Conservation (phyloP, 2,329 filamentous ascomycete species). For the Teratosphaeria pseudoeucalypti region DNA sequence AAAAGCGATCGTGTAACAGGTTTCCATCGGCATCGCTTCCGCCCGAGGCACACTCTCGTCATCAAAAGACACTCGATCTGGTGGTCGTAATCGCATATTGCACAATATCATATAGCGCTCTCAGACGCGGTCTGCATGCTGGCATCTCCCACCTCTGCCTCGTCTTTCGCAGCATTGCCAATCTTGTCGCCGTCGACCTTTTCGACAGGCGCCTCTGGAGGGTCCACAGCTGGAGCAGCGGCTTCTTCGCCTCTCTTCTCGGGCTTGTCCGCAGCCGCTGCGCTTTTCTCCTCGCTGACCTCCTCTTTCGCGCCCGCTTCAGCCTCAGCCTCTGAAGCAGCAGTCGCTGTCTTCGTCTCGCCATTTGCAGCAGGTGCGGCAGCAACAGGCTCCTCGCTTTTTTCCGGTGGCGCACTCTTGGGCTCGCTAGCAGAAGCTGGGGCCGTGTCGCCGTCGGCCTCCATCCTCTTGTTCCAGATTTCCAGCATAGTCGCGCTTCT, state of each 20-base stretch:
- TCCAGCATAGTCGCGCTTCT: slow-evolving; percentile 71
- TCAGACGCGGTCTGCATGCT: slow-evolving; percentile 11
- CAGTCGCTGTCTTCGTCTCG: slow-evolving; percentile 13
- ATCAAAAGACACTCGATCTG: background rate
- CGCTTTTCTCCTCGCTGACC: slow-evolving; percentile 12
- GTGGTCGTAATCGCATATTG: background rate
- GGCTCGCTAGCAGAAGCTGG: slow-evolving; percentile 24
- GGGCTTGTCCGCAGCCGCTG: slow-evolving; percentile 10
- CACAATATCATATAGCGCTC: background rate
- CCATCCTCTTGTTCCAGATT: slow-evolving; percentile 76
- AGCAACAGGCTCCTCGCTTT: slow-evolving; percentile 22
- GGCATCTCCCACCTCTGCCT: slow-evolving; percentile 10
- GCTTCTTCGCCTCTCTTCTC: slow-evolving; percentile 13
- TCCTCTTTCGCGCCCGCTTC: slow-evolving; percentile 8
- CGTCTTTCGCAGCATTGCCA: slow-evolving; percentile 4
- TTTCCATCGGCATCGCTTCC: background rate
- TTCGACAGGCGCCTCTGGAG: slow-evolving; percentile 4
- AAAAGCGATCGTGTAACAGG: background rate
- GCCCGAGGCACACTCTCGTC: background rate
- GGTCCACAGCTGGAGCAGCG: background rate
- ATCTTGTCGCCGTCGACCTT: background rate
- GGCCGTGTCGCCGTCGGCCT: slow-evolving; percentile 27
- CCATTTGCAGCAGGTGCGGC: slow-evolving; percentile 22
- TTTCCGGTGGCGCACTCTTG: slow-evolving; percentile 19
- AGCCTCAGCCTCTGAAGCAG: slow-evolving; percentile 15